These are phyloP conservation scores for Podaxis mareebaensis DNA, from an alignment of 768 basidiomycete species.

Conservation along the genomic window DNA sequence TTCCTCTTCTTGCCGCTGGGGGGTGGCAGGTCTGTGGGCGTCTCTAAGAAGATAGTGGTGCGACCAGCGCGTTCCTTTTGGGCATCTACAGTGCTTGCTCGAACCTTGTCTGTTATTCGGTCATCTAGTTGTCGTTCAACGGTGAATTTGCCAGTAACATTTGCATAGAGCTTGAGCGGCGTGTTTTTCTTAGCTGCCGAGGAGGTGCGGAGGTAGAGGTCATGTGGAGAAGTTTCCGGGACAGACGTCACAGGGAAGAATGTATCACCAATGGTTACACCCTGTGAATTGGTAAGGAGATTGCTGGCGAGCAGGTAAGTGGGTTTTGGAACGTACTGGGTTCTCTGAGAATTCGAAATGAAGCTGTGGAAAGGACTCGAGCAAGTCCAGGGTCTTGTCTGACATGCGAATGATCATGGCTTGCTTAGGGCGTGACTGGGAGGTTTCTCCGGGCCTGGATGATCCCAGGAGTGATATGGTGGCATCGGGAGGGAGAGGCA, in stretches of 20 bases:
- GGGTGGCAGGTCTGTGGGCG: conserved; percentile 40
- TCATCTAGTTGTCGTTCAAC: conserved; percentile 62
- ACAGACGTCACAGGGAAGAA: conserved; percentile 61
- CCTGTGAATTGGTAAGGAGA: conserved; percentile 36
- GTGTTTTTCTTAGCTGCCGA: conserved; percentile 57
- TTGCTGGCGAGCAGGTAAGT: not conserved
- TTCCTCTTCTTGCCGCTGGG: conserved; percentile 39
- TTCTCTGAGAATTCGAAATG: conserved; percentile 62
- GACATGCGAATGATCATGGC: conserved; percentile 80
- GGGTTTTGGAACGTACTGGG: conserved; percentile 45
- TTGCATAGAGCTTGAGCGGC: conserved; percentile 73
- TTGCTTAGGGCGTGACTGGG: conserved; percentile 63
- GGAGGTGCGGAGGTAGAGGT: conserved; percentile 70
- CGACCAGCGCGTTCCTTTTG: conserved; percentile 42
- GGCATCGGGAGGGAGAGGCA: conserved; percentile 65
- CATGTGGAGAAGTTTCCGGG: conserved; percentile 60
- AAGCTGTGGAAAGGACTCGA: conserved; percentile 52
- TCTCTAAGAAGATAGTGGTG: conserved; percentile 51
- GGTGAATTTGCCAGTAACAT: conserved; percentile 70
- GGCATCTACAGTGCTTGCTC: conserved; percentile 46
- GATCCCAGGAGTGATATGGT: conserved; percentile 61
- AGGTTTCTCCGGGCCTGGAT: conserved; percentile 53
- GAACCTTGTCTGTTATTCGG: conserved; percentile 43
- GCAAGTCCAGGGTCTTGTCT: conserved; percentile 67
- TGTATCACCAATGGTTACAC: conserved; percentile 63